phyloP scores from a whole-genome alignment of 805 yeast genomes.

The Wickerhamiella galacta region DNA sequence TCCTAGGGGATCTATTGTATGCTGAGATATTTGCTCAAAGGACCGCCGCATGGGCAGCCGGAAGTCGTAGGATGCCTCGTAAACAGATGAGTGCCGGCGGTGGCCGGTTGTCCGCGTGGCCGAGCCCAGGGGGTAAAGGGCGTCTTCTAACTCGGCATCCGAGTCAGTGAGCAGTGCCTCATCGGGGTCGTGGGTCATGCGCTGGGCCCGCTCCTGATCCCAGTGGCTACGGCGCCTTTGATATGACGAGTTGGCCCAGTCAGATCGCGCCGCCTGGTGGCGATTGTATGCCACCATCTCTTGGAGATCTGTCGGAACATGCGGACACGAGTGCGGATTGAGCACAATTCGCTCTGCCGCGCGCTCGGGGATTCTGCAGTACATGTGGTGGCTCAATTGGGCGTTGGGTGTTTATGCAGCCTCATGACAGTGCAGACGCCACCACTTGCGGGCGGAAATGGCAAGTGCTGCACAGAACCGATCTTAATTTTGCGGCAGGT shows the following conservation, averaged over 20 bases:
- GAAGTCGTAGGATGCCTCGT: conserved; percentile 1
- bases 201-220: not conserved
- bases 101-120: not conserved
- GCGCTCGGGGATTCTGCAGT: not conserved
- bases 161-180: not conserved
- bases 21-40: not conserved
- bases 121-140: not conserved
- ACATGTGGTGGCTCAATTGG: too few relatives aligned
- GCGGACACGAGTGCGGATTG: conserved; percentile 6
- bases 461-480: too few relatives aligned
- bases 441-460: too few relatives aligned
- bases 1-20: too few relatives aligned
- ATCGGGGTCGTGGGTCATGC: not conserved
- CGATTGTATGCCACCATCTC: conserved; percentile 6
- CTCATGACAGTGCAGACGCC: too few relatives aligned
- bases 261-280: conserved; percentile 2
- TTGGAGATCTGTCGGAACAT: conserved; percentile 2
- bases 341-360: conserved; percentile 4
- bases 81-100: not conserved
- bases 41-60: conserved; percentile 1
- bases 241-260: conserved; percentile 3
- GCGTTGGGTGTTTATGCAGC: too few relatives aligned
- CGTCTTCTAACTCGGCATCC: not conserved
- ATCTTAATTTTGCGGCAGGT: too few relatives aligned
- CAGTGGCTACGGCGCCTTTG: conserved; percentile 2